phyloP scores from a whole-genome alignment of 2,329 filamentous ascomycete genomes.

The Fusarium bulbicola region DNA sequence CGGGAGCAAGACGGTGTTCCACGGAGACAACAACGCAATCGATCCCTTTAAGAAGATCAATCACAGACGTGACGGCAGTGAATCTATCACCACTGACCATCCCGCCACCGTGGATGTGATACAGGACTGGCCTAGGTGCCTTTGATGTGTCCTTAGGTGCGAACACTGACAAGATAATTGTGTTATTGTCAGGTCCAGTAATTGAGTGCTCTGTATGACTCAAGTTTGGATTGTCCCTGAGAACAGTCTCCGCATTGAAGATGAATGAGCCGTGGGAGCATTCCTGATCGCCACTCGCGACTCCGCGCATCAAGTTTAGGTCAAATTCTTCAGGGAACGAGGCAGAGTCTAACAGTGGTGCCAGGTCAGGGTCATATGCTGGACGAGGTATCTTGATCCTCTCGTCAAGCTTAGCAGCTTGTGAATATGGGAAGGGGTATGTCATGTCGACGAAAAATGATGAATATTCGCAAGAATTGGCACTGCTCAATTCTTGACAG shows the following conservation, averaged over 20 bases:
- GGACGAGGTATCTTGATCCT: conserved; percentile 4
- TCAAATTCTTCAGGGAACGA: conserved; percentile 5
- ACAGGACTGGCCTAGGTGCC: background rate
- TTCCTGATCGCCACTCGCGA: background rate
- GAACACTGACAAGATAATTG: background rate
- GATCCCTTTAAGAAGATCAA: background rate
- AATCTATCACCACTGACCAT: conserved; percentile 4
- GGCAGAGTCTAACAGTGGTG: background rate
- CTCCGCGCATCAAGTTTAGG: conserved; percentile 2
- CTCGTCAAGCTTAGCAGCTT: conserved; percentile 1
- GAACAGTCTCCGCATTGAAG: background rate
- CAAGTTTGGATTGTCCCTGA: background rate
- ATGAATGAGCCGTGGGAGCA: conserved; percentile 5
- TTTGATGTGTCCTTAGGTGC: background rate
- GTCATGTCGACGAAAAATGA: background rate
- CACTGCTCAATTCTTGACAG: background rate
- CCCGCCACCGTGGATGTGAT: conserved; percentile 2
- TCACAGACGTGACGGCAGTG: background rate
- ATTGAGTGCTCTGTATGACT: background rate
- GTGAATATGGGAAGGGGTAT: conserved; percentile 1
- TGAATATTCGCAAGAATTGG: rapidly evolving
- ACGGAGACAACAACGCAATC: background rate
- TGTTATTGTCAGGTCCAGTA: background rate
- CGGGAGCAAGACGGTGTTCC: conserved; percentile 1
- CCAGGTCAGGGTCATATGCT: background rate